Conservation (phyloP, 2,329 filamentous ascomycete genomes). For the Pyrenophora teres region DNA sequence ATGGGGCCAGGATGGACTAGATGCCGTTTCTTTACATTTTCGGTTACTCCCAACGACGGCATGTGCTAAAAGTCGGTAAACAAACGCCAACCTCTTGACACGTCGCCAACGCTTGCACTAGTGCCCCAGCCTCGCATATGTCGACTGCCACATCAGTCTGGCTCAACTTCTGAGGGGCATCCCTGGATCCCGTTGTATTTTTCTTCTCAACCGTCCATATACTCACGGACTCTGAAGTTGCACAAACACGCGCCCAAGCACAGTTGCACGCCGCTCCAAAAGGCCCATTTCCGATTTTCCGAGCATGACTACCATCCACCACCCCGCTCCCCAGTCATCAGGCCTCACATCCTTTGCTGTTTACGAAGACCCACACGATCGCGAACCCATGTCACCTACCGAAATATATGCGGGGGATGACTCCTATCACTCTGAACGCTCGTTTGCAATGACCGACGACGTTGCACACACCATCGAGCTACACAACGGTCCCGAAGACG, state of each 20-base stretch:
- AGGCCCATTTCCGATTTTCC: conserved; percentile 6
- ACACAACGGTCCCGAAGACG: conserved; percentile 26
- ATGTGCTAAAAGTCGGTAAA: conserved; percentile 18
- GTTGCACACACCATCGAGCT: conserved; percentile 39
- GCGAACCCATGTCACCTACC: conserved; percentile 35
- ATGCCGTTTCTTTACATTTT: conserved; percentile 12
- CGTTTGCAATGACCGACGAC: conserved; percentile 35
- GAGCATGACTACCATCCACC: conserved; percentile 40
- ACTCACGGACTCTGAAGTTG: conserved; percentile 23
- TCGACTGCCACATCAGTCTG: neutral
- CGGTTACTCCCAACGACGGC: conserved; percentile 23
- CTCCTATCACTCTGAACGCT: conserved; percentile 41
- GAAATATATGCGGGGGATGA: conserved; percentile 40
- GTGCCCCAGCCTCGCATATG: conserved; percentile 8
- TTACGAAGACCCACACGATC: conserved; percentile 42
- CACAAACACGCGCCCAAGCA: conserved; percentile 7
- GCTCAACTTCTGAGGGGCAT: conserved; percentile 12
- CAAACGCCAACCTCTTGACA: conserved; percentile 22
- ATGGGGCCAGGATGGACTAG: conserved; percentile 9
- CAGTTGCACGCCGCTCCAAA: conserved; percentile 22
- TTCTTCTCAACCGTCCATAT: neutral
- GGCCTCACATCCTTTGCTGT: conserved; percentile 41
- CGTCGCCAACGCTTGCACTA: conserved; percentile 29
- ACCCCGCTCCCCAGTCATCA: conserved; percentile 32
- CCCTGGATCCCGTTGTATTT: conserved; percentile 12